phyloP scores from a whole-genome alignment of 2,329 filamentous ascomycete genomes.

The Sporothrix globosa region DNA sequence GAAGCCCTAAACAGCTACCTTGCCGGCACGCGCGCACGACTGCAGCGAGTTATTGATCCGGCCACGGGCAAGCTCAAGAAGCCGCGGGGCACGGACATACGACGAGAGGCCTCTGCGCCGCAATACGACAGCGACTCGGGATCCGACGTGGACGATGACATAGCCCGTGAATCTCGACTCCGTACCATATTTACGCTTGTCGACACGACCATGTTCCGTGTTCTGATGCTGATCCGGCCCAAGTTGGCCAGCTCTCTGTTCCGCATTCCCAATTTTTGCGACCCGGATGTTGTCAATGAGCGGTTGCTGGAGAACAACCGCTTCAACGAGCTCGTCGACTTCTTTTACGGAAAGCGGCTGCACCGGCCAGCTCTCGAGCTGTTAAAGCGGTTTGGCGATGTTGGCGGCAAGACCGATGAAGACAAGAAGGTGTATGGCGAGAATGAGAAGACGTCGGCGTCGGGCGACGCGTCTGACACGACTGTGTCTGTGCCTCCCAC shows the following conservation, averaged over 20 bases:
- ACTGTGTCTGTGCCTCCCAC: constrained; percentile 42
- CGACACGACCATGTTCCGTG: constrained; percentile 91
- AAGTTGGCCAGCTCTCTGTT: constrained; percentile 86
- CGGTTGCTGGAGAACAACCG: constrained; percentile 84
- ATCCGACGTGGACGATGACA: constrained; percentile 34
- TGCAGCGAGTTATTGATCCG: constrained; percentile 65
- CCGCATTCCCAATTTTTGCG: constrained; percentile 95
- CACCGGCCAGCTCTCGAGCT: constrained; percentile 85
- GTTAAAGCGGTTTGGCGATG: constrained; percentile 76
- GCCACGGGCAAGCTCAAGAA: constrained; percentile 63
- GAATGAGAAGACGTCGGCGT: not conserved
- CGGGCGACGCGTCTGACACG: constrained; percentile 35
- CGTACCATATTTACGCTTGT: constrained; percentile 79
- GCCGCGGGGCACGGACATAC: not conserved
- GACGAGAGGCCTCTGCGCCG: constrained; percentile 38
- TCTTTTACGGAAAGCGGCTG: constrained; percentile 91
- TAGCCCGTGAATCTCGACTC: constrained; percentile 71
- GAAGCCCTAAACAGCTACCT: constrained; percentile 84
- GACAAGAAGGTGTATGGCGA: not conserved
- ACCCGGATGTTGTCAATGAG: constrained; percentile 92
- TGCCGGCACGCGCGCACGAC: constrained; percentile 74
- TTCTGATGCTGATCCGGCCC: constrained; percentile 91
- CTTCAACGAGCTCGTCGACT: constrained; percentile 95
- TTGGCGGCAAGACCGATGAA: constrained; percentile 50
- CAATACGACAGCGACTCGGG: constrained; percentile 41